Evolutionary conservation across 169 alveolate species (phyloP).

Genomic region (Plasmodium coatneyi): DNA sequence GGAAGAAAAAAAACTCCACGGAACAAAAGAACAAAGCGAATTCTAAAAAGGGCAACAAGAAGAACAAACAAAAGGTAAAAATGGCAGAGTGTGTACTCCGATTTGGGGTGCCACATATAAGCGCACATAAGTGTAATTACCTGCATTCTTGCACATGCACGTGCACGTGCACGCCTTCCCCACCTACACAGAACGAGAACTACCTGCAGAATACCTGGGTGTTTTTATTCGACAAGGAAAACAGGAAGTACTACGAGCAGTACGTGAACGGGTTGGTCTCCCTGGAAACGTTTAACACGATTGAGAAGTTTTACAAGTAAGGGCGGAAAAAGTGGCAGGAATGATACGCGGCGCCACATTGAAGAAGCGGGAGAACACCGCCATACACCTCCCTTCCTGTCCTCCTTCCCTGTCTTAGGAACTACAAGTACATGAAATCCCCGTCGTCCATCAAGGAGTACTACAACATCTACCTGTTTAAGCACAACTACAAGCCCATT

Average conservation of each 20-base stretch:
- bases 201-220: slow-evolving; percentile 63
- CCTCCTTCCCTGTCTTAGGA: slow-evolving; percentile 9
- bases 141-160: background rate
- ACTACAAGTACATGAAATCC: slow-evolving; percentile 70
- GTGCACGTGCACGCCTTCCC: background rate
- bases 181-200: slow-evolving; percentile 20
- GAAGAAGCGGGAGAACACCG: background rate
- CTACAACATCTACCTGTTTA: slow-evolving; percentile 63
- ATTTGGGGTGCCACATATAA: background rate
- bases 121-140: background rate
- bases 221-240: slow-evolving; percentile 53
- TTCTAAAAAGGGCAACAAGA: slow-evolving; percentile 8
- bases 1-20: slow-evolving; percentile 12
- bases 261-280: slow-evolving; percentile 15
- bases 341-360: background rate
- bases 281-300: slow-evolving; percentile 57
- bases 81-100: background rate
- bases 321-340: background rate
- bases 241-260: slow-evolving; percentile 43
- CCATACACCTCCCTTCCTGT: background rate
- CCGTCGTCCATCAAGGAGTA: slow-evolving; percentile 64
- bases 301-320: slow-evolving; percentile 72
- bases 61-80: slow-evolving; percentile 18
- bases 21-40: slow-evolving; percentile 48
- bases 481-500: slow-evolving; percentile 45